These are phyloP conservation scores for Vigna mungo DNA, from an alignment of 306 rosid species.

Conservation along the genomic window DNA sequence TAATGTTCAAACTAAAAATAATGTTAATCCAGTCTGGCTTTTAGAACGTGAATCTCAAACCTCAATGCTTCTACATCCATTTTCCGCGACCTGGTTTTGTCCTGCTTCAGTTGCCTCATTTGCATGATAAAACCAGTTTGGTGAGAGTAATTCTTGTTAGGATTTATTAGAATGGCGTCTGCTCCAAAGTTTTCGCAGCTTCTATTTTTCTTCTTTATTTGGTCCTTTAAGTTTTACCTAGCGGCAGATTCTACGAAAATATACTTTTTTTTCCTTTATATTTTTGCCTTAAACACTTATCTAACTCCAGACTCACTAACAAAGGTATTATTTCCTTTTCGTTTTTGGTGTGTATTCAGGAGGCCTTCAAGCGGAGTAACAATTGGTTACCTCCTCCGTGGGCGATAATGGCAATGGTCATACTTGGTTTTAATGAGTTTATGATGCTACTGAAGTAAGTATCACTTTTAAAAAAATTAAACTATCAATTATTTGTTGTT, in stretches of 20 bases:
- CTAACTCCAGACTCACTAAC: constrained; percentile 20
- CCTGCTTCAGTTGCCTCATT: constrained; percentile 1
- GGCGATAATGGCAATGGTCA: constrained; percentile 75
- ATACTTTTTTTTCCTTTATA: constrained; percentile 7
- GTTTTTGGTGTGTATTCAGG: constrained; percentile 61
- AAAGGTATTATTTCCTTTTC: background rate
- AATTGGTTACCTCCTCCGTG: constrained; percentile 96
- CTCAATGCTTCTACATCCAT: constrained; percentile 24
- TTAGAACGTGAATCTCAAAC: background rate
- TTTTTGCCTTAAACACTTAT: constrained; percentile 13
- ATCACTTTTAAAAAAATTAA: constrained; percentile 28
- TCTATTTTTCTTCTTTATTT: background rate
- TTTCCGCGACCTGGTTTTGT: constrained; percentile 10
- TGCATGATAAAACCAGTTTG: constrained; percentile 15
- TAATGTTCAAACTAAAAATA: background rate
- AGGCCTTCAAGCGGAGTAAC: constrained; percentile 79
- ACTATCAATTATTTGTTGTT: background rate
- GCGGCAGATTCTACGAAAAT: constrained; percentile 21
- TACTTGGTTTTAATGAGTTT: constrained; percentile 90
- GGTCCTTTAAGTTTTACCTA: background rate
- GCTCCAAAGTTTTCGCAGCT: constrained; percentile 3
- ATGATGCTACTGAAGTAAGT: constrained; percentile 78
- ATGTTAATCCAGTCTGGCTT: background rate
- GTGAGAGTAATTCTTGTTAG: constrained; percentile 18
- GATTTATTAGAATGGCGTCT: constrained; percentile 6